Conservation (phyloP, 352 stramenopile genomes). For the Phytophthora syringae region DNA sequence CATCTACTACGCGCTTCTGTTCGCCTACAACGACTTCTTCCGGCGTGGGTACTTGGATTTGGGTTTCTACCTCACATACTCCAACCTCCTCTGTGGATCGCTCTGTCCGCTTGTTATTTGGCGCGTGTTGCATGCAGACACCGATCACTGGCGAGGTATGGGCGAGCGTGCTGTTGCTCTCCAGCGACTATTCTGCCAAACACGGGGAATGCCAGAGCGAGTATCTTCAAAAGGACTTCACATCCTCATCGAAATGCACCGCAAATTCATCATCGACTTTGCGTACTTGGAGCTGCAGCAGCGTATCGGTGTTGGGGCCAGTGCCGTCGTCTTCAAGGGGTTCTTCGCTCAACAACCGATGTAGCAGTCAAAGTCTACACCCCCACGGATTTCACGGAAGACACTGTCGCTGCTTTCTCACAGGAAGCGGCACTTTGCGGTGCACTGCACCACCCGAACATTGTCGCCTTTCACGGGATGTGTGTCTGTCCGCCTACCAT, state of each 20-base stretch:
- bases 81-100: conserved; percentile 58
- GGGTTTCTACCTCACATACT: conserved; percentile 70
- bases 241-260: conserved; percentile 75
- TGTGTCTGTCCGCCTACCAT: conserved; percentile 71
- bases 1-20: conserved; percentile 57
- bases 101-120: conserved; percentile 68
- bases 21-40: conserved; percentile 64
- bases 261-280: conserved; percentile 80
- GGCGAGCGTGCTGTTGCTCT: conserved; percentile 48
- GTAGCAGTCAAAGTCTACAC: conserved; percentile 81
- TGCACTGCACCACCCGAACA: conserved; percentile 65
- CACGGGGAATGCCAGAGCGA: conserved; percentile 50
- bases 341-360: conserved; percentile 50
- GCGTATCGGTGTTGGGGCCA: conserved; percentile 57
- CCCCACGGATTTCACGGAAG: conserved; percentile 63
- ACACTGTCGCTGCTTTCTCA: conserved; percentile 60
- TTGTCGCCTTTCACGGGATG: conserved; percentile 70
- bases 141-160: conserved; percentile 68
- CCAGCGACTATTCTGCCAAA: conserved; percentile 55
- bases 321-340: conserved; percentile 58
- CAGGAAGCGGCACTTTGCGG: conserved; percentile 68
- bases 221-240: conserved; percentile 66
- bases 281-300: conserved; percentile 63
- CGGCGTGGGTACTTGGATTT: conserved; percentile 49
- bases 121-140: conserved; percentile 63